Conservation (phyloP, 371 early-diverging fungal genomes). For the Mucor piriformis region DNA sequence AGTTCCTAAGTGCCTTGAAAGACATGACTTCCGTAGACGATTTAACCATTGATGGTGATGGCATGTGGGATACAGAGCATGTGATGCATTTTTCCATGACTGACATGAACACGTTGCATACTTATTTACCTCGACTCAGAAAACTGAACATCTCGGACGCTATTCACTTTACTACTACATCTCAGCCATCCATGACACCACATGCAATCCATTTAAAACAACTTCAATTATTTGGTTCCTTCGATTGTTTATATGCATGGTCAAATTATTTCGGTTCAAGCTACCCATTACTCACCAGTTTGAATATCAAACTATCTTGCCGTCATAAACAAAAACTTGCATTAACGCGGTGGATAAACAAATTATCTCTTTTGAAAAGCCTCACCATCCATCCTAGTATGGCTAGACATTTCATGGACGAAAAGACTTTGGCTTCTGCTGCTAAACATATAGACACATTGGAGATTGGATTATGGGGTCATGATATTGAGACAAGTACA, state of each 20-base stretch:
- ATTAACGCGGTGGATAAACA: neutral
- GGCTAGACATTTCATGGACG: conserved; percentile 4
- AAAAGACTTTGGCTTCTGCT: neutral
- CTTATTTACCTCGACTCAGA: neutral
- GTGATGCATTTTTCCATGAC: conserved; percentile 6
- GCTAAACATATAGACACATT: neutral
- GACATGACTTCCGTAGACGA: neutral
- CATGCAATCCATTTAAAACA: neutral
- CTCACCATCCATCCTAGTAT: conserved; percentile 4
- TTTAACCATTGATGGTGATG: neutral
- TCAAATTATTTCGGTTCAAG: neutral
- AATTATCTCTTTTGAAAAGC: neutral
- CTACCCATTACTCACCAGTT: neutral
- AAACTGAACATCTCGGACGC: neutral
- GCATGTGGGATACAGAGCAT: conserved; percentile 2
- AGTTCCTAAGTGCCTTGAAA: neutral
- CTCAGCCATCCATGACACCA: neutral
- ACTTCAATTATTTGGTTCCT: neutral
- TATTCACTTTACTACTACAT: neutral
- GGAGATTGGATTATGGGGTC: conserved; percentile 3
- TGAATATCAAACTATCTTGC: neutral
- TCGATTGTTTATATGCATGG: conserved; percentile 1
- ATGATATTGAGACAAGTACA: neutral
- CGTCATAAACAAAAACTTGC: neutral
- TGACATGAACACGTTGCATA: conserved; percentile 4